A percentile compares a stretch with the other conserved stretches of the same genome.
Conservation (phyloP, 2,329 filamentous ascomycete genomes). For the Cladophialophora bantiana region DNA sequence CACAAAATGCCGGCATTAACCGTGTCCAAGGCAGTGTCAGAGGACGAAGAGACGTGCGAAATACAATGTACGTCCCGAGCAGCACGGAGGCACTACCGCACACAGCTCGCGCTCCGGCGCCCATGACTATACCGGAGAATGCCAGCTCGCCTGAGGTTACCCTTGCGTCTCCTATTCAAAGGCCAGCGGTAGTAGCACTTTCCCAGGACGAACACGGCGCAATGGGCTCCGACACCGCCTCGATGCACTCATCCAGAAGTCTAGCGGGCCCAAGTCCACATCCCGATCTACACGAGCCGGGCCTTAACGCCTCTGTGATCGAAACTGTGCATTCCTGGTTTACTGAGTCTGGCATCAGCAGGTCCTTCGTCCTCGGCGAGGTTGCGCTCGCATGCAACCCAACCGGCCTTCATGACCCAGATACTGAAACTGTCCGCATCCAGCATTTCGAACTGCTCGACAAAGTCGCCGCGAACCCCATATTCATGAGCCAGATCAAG, state of each 20-base stretch:
- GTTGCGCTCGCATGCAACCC: conserved; percentile 83
- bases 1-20: conserved; percentile 61
- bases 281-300: conserved; percentile 78
- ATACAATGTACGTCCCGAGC: conserved; percentile 81
- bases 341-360: conserved; percentile 73
- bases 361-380: conserved; percentile 81
- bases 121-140: conserved; percentile 41
- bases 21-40: conserved; percentile 78
- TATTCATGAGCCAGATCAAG: conserved; percentile 71
- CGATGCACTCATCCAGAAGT: conserved; percentile 82
- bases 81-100: conserved; percentile 38
- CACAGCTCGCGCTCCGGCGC: conserved; percentile 39
- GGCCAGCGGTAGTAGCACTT: conserved; percentile 54
- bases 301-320: conserved; percentile 86
- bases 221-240: conserved; percentile 82
- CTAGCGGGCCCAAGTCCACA: conserved; percentile 75
- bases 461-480: conserved; percentile 90
- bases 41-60: conserved; percentile 87
- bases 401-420: conserved; percentile 52
- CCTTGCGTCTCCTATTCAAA: conserved; percentile 38
- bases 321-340: conserved; percentile 90
- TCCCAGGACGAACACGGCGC: conserved; percentile 65
- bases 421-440: conserved; percentile 74
- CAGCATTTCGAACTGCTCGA: conserved; percentile 90
- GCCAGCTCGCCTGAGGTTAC: conserved; percentile 44